A percentile compares a stretch with the other conserved stretches of the same genome.
These are phyloP conservation scores for Thuja plicata DNA, from an alignment of 83 land plant species.

Conservation along the genomic window DNA sequence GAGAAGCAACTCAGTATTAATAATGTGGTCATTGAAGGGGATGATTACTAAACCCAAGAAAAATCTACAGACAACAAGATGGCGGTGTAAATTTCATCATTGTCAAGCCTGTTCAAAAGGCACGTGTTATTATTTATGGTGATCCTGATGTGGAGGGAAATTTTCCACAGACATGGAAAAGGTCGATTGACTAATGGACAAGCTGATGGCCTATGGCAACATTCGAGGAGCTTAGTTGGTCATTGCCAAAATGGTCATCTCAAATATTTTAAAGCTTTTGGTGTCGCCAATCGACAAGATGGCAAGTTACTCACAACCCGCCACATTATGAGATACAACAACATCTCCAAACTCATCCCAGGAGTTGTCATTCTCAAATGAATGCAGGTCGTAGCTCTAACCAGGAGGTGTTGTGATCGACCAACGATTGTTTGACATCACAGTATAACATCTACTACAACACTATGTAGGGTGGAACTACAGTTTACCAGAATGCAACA, in stretches of 20 bases:
- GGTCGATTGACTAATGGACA: background rate
- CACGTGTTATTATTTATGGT: background rate
- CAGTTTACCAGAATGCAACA: background rate
- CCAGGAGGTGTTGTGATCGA: background rate
- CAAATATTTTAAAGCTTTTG: constrained; percentile 3
- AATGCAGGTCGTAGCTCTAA: background rate
- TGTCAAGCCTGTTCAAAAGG: no score
- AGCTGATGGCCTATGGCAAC: background rate
- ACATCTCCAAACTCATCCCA: background rate
- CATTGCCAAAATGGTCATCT: background rate
- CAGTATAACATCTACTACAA: background rate
- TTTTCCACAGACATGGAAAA: background rate
- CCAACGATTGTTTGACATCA: background rate
- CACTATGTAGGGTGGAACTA: background rate
- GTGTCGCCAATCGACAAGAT: background rate
- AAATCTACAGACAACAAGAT: background rate
- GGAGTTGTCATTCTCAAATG: background rate
- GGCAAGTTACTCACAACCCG: background rate
- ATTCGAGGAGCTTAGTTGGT: background rate
- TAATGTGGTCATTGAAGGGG: background rate
- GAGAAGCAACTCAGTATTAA: background rate
- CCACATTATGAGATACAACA: constrained; percentile 1
- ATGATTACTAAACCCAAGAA: background rate
- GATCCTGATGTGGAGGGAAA: background rate
- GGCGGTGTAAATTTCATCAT: background rate